These are phyloP conservation scores for Fusarium udum DNA, from an alignment of 2,329 filamentous ascomycete species.

Conservation along the genomic window DNA sequence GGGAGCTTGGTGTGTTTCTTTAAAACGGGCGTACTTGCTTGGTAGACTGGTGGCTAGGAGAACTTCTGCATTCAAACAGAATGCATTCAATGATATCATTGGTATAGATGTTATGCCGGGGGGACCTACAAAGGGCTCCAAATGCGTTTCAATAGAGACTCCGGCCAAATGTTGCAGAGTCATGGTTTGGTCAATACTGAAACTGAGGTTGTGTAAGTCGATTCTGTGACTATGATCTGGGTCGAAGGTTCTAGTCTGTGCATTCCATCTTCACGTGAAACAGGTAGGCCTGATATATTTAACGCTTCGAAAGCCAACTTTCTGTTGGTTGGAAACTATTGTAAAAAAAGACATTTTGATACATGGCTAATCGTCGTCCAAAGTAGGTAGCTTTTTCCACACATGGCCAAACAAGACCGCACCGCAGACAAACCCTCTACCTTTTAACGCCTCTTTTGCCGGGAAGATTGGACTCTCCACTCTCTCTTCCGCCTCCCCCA, in stretches of 20 bases:
- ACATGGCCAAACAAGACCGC: slow-evolving; percentile 39
- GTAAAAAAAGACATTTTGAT: slow-evolving; percentile 40
- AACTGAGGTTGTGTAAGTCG: neutral
- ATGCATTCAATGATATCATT: slow-evolving; percentile 21
- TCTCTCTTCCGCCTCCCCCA: slow-evolving; percentile 20
- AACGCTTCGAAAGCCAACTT: slow-evolving; percentile 35
- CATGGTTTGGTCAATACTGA: neutral
- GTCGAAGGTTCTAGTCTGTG: neutral
- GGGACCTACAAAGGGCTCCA: neutral
- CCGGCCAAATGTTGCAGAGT: neutral
- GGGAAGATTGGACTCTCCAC: slow-evolving; percentile 26
- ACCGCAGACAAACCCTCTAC: slow-evolving; percentile 41
- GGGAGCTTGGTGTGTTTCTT: slow-evolving; percentile 42
- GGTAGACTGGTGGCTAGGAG: slow-evolving; percentile 27
- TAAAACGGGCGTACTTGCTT: slow-evolving; percentile 35
- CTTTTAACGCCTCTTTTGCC: slow-evolving; percentile 43
- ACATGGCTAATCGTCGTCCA: slow-evolving; percentile 44
- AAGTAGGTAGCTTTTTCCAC: slow-evolving; percentile 42
- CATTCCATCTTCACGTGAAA: neutral
- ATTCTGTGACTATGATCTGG: neutral
- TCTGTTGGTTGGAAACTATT: slow-evolving; percentile 35
- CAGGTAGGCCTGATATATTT: neutral
- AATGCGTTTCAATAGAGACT: slow-evolving; percentile 9
- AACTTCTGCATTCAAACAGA: slow-evolving; percentile 8
- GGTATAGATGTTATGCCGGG: slow-evolving; percentile 19